Percentiles rank a stretch among this genome's conserved stretches.
Evolutionary conservation across 2,329 filamentous ascomycete species (phyloP).

Genomic region (Cytospora paraplurivora): DNA sequence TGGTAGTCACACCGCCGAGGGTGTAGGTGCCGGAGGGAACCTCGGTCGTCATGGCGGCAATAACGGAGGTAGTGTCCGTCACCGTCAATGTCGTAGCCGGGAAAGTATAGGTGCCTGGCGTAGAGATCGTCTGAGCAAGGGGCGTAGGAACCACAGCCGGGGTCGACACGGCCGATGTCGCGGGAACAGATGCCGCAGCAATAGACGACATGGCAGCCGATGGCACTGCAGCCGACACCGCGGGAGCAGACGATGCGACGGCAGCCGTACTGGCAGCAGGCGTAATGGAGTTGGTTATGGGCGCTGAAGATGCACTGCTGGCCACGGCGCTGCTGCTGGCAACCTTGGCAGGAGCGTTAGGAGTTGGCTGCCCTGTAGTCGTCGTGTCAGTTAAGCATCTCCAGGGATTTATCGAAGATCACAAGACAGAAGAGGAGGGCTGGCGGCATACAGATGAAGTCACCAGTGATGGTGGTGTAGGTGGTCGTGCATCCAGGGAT

Average conservation of each 20-base stretch:
- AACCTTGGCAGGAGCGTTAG: slow-evolving; percentile 29
- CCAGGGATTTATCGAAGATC: not conserved
- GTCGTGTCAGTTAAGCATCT: slow-evolving; percentile 11
- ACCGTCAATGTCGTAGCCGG: slow-evolving; percentile 71
- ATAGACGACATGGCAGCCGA: slow-evolving; percentile 36
- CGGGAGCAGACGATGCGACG: slow-evolving; percentile 36
- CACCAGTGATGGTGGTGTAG: slow-evolving; percentile 70
- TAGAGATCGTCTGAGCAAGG: slow-evolving; percentile 57
- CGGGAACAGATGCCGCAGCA: too few relatives aligned
- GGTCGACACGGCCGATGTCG: slow-evolving; percentile 26
- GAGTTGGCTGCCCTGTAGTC: slow-evolving; percentile 26
- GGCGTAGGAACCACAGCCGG: slow-evolving; percentile 50
- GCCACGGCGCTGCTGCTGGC: slow-evolving; percentile 30
- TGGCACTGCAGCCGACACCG: slow-evolving; percentile 39
- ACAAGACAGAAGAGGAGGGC: too few relatives aligned
- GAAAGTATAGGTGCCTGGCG: slow-evolving; percentile 72
- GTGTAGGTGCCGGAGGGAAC: slow-evolving; percentile 68
- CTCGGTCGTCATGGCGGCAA: slow-evolving; percentile 62
- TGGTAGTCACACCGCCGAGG: slow-evolving; percentile 71
- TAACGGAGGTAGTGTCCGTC: slow-evolving; percentile 67
- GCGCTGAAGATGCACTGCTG: slow-evolving; percentile 36
- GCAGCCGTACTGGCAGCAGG: slow-evolving; percentile 38
- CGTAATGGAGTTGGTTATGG: slow-evolving; percentile 38
- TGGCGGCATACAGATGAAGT: slow-evolving; percentile 60
- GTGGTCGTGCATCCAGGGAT: slow-evolving; percentile 69